Percentiles rank a stretch among this genome's conserved stretches.
Conservation (phyloP, 2,329 filamentous ascomycete genomes). For the Ascochyta fabae region DNA sequence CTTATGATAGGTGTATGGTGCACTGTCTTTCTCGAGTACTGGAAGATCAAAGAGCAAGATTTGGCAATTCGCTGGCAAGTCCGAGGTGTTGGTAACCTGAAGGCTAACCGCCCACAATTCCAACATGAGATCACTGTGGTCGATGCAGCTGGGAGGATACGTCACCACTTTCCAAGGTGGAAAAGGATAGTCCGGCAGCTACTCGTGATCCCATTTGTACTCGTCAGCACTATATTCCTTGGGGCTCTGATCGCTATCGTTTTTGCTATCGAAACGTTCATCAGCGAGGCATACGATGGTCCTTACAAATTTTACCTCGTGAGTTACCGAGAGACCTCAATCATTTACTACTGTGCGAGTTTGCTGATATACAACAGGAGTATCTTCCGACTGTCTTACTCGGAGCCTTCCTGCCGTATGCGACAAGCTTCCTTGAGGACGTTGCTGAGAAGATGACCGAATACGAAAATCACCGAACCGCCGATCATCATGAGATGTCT, state of each 20-base stretch:
- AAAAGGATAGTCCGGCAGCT: slow-evolving; percentile 39
- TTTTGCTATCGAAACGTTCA: slow-evolving; percentile 43
- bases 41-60: slow-evolving; percentile 44
- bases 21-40: slow-evolving; percentile 45
- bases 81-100: slow-evolving; percentile 38
- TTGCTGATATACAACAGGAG: slow-evolving; percentile 31
- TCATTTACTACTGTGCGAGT: neutral
- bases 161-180: slow-evolving; percentile 40
- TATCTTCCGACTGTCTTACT: slow-evolving; percentile 44
- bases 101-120: slow-evolving; percentile 41
- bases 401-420: slow-evolving; percentile 39
- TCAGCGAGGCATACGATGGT: slow-evolving; percentile 44
- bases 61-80: slow-evolving; percentile 45
- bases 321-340: neutral
- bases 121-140: slow-evolving; percentile 31
- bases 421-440: slow-evolving; percentile 35
- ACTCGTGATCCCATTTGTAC: slow-evolving; percentile 40
- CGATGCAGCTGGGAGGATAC: slow-evolving; percentile 35
- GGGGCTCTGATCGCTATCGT: slow-evolving; percentile 36
- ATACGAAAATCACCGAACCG: slow-evolving; percentile 45
- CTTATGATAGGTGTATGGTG: slow-evolving; percentile 43
- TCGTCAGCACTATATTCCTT: slow-evolving; percentile 37
- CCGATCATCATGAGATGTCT: slow-evolving; percentile 42
- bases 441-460: slow-evolving; percentile 40
- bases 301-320: slow-evolving; percentile 41